phyloP scores from a whole-genome alignment of 768 basidiomycete species.

The Rhodotorula babjevae region DNA sequence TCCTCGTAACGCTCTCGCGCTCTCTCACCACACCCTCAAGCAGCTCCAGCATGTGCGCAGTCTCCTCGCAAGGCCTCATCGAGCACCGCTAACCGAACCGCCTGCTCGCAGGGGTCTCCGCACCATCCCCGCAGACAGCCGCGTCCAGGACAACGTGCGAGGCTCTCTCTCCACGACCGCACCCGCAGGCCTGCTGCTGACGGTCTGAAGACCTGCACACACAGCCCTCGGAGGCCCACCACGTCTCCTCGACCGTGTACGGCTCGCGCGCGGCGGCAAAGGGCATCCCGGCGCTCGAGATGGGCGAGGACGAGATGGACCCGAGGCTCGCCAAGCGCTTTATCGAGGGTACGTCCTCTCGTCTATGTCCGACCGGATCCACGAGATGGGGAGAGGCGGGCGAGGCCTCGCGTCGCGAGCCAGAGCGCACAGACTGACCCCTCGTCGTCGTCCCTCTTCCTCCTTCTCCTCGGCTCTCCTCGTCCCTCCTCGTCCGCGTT shows the following conservation, averaged over 20 bases:
- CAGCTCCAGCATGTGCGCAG: neutral
- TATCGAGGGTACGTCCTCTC: slow-evolving; percentile 5
- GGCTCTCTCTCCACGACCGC: neutral
- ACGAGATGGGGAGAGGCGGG: too few species aligned
- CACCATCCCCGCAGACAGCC: slow-evolving; percentile 9
- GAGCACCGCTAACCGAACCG: neutral
- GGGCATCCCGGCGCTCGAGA: slow-evolving; percentile 35
- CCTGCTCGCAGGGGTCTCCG: neutral
- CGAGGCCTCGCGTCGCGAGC: too few species aligned
- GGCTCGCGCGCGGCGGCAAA: slow-evolving; percentile 20
- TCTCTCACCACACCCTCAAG: too few species aligned
- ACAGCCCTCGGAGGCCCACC: neutral
- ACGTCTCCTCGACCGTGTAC: slow-evolving; percentile 32
- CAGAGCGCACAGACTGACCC: too few species aligned
- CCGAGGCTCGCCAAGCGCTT: slow-evolving; percentile 23
- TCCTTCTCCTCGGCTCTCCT: neutral
- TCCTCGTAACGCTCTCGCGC: too few species aligned
- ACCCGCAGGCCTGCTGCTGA: too few species aligned
- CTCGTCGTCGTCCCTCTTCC: too few species aligned
- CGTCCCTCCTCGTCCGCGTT: neutral
- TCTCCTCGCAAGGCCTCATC: neutral
- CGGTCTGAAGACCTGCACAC: neutral
- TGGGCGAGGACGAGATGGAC: slow-evolving; percentile 36
- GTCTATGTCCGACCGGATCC: neutral
- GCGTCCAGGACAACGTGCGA: neutral